Conservation (phyloP, 495 filamentous ascomycete species). For the Penicillium waksmanii region DNA sequence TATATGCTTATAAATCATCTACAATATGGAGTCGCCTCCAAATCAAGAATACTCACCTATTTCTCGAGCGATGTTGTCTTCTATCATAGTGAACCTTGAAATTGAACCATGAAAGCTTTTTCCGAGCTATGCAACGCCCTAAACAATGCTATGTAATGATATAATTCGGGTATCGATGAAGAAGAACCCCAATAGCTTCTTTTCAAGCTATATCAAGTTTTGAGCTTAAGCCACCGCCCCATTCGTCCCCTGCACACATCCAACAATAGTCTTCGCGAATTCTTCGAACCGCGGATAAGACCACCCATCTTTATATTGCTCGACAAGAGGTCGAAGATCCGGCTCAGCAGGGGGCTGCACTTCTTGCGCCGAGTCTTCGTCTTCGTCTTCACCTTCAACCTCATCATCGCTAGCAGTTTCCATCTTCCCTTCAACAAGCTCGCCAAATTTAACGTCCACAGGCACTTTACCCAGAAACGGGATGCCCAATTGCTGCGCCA, state of each 20-base stretch:
- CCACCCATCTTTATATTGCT: slow-evolving; percentile 80
- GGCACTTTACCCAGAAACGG: slow-evolving; percentile 85
- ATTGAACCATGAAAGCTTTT: neutral
- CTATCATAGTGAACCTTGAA: neutral
- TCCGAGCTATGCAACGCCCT: slow-evolving; percentile 11
- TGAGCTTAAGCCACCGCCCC: neutral
- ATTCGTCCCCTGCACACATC: slow-evolving; percentile 40
- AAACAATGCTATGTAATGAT: slow-evolving; percentile 13
- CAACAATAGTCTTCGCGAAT: slow-evolving; percentile 62
- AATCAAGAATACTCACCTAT: neutral
- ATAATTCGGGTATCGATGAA: neutral
- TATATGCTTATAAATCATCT: neutral
- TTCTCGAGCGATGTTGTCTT: neutral
- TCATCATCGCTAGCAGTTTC: slow-evolving; percentile 40
- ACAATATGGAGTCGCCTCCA: neutral
- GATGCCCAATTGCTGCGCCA: slow-evolving; percentile 85
- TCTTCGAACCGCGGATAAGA: slow-evolving; percentile 71
- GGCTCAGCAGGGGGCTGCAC: slow-evolving; percentile 44
- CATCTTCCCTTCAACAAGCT: slow-evolving; percentile 65
- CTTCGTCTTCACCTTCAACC: slow-evolving; percentile 38
- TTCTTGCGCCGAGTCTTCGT: slow-evolving; percentile 44
- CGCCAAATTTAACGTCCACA: slow-evolving; percentile 76
- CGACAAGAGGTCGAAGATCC: slow-evolving; percentile 64
- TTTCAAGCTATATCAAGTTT: neutral
- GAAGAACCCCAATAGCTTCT: neutral